Evolutionary conservation across 345 rosid species (phyloP), one percentile per base, ranked within the genome.

Genomic region (Moricandia arvensis): DNA sequence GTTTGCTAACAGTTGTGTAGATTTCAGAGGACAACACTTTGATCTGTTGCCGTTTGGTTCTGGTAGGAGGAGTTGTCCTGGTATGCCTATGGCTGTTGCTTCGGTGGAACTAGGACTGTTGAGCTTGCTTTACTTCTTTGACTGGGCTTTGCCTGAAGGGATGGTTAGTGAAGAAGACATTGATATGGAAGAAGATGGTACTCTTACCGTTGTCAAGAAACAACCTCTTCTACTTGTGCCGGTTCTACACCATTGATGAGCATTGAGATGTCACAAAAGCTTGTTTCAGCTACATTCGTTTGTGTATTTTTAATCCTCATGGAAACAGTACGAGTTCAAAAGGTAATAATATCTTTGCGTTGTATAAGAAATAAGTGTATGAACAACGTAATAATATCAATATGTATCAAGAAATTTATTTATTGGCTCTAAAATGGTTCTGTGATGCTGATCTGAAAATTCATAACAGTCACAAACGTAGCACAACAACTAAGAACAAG

Each of bases 51-150:
- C 66, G 27, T 70, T 70, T 59, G 74, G 74, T 2, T 57, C 65
- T 5, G 74, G 74, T 8, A 35, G 74, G 26, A 70, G 74, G 65
- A 59, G 15, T 3, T 70, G 74, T 70, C 74, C 74, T 5, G 74
- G 55, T 0, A 59, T 70, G 65, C 1, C 62, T 3, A 34, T 70
- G 74, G 74, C 34, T 13, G 12, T 59, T 4, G 57, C 37, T 58
- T 59, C 57, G 5, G 74, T 70, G 41, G 74, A 70, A 8, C 29
- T 34, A 57, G 74, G 63, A 70, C 5, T 70, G n/a, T 54, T 58
- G 53, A 69, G 43, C 18, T 35, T 69, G 64, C 53, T 55, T 24
- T 69, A 69, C 53, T 69, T 53, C 33, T 69, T 69, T 21, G 73
- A 69, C 35, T 69, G 64, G 73, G 7, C 0, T 3, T 55, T 69